These are phyloP conservation scores for Starmerella apis DNA, from an alignment of 805 yeast genomes.

Conservation along the genomic window DNA sequence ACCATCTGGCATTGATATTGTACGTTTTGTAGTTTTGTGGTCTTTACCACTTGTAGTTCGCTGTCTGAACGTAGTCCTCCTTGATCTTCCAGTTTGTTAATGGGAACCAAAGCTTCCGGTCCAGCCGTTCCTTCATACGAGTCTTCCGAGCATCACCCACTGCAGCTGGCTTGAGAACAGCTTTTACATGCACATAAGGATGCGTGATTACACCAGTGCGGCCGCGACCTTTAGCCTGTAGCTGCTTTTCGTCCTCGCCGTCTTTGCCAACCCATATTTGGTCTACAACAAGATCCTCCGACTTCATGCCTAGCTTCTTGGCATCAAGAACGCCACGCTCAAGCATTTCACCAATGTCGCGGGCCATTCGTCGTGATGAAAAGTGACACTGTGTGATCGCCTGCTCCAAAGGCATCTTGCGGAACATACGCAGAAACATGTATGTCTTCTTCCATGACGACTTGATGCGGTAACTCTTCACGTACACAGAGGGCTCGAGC, in stretches of 20 bases:
- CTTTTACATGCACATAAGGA: conserved; percentile 69
- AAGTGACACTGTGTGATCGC: conserved; percentile 93
- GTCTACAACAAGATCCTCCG: conserved; percentile 55
- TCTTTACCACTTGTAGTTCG: conserved; percentile 33
- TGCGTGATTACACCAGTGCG: conserved; percentile 70
- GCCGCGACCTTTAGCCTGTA: conserved; percentile 84
- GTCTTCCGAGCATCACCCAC: conserved; percentile 48
- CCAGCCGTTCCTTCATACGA: conserved; percentile 36
- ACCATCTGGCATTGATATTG: too few species aligned
- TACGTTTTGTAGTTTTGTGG: too few species aligned
- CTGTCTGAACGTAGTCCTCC: conserved; percentile 29
- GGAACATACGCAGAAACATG: conserved; percentile 61
- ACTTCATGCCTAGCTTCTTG: conserved; percentile 45
- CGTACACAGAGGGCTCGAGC: conserved; percentile 78
- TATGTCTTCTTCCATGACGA: conserved; percentile 85
- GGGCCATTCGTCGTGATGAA: conserved; percentile 64
- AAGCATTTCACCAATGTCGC: conserved; percentile 67
- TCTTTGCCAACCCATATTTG: conserved; percentile 91
- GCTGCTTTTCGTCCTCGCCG: conserved; percentile 57
- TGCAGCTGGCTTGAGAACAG: conserved; percentile 56
- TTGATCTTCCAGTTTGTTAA: conserved; percentile 34
- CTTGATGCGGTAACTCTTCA: conserved; percentile 70
- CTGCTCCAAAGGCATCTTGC: conserved; percentile 55
- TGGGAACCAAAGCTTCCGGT: conserved; percentile 44
- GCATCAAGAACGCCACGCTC: conserved; percentile 65